Percentiles rank a stretch among this genome's conserved stretches.
Evolutionary conservation across 2,329 filamentous ascomycete genomes (phyloP).

Genomic region (Macroventuria anomochaeta): DNA sequence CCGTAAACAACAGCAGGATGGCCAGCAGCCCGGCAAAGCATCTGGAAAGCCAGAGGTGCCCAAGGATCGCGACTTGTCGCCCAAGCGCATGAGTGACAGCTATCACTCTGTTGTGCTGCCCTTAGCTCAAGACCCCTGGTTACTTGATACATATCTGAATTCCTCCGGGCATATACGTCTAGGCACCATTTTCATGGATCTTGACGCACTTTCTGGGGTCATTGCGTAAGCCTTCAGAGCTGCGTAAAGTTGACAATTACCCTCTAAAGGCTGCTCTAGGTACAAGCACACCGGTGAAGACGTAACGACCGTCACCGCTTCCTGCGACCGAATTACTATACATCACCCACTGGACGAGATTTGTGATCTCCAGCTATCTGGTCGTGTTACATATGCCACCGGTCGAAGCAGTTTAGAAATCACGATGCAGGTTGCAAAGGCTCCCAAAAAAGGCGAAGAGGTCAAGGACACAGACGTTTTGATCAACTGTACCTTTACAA

Average conservation of each 20-base stretch:
- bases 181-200: slow-evolving; percentile 78
- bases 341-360: slow-evolving; percentile 77
- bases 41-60: slow-evolving; percentile 46
- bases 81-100: slow-evolving; percentile 74
- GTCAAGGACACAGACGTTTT: slow-evolving; percentile 66
- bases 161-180: slow-evolving; percentile 74
- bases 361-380: slow-evolving; percentile 77
- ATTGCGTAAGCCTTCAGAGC: slow-evolving; percentile 67
- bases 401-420: slow-evolving; percentile 77
- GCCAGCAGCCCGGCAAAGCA: slow-evolving; percentile 36
- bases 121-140: slow-evolving; percentile 75
- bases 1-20: slow-evolving; percentile 56
- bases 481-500: slow-evolving; percentile 77
- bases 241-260: slow-evolving; percentile 51
- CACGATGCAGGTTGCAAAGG: slow-evolving; percentile 74
- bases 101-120: slow-evolving; percentile 73
- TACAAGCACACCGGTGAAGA: slow-evolving; percentile 74
- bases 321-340: slow-evolving; percentile 69
- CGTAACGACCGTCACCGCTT: slow-evolving; percentile 69
- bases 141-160: slow-evolving; percentile 80
- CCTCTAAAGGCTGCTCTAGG: slow-evolving; percentile 28
- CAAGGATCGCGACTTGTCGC: slow-evolving; percentile 63
- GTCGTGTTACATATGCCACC: slow-evolving; percentile 73
- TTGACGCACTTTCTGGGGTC: slow-evolving; percentile 78
- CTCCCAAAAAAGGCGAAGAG: slow-evolving; percentile 63